These are phyloP conservation scores for Baffinella frigidus DNA, from an alignment of 208 protist genomes.

Conservation along the genomic window DNA sequence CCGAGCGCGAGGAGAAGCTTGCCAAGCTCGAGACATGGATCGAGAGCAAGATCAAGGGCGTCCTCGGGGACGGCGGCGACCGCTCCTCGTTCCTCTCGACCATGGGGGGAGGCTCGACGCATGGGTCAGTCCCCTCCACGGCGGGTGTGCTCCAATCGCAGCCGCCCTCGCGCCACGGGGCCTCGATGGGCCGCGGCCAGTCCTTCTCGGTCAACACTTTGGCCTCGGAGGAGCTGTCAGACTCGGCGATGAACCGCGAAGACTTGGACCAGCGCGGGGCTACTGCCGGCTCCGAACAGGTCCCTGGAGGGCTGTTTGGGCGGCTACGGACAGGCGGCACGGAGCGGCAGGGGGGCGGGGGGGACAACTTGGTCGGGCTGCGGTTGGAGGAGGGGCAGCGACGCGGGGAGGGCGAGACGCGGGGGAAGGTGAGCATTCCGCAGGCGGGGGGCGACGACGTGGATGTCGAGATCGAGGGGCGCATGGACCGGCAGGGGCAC, in stretches of 20 bases:
- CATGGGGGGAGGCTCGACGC: neutral
- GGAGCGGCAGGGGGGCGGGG: neutral
- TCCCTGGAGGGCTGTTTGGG: too few species aligned
- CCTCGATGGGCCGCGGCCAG: neutral
- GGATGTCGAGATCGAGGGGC: neutral
- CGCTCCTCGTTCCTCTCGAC: neutral
- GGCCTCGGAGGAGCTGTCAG: too few species aligned
- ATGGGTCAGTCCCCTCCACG: neutral
- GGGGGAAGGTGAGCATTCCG: neutral
- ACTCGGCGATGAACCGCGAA: neutral
- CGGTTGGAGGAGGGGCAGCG: too few species aligned
- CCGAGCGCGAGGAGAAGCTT: neutral
- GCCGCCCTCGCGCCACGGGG: neutral
- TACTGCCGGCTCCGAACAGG: too few species aligned
- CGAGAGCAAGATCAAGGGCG: conserved; percentile 15
- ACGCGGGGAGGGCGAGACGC: neutral
- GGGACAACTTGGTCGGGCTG: too few species aligned
- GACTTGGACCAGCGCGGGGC: neutral
- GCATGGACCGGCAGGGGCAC: neutral
- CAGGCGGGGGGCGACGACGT: neutral
- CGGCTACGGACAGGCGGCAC: too few species aligned
- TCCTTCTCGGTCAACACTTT: neutral
- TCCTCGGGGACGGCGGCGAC: neutral
- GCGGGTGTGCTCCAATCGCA: neutral
- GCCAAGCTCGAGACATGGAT: conserved; percentile 40